Conservation (phyloP, 139 green algal genomes). For the Astrephomene gubernaculifera region DNA sequence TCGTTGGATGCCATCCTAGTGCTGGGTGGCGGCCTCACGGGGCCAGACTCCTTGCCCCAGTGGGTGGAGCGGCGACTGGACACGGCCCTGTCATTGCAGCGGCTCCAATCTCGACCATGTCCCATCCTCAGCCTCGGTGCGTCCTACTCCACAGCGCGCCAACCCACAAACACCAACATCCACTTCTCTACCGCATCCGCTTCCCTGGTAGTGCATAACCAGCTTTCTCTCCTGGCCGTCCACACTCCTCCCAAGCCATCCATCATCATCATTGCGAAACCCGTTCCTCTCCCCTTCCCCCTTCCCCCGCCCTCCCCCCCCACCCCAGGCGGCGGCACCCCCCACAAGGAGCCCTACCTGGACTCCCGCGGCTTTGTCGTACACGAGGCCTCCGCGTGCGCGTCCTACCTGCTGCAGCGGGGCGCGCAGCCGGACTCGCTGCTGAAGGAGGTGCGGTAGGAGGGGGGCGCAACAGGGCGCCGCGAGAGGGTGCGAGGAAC, state of each 20-base stretch:
- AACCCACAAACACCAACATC: too few species aligned
- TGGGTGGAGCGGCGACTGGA: conserved; percentile 41
- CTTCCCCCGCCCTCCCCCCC: neutral
- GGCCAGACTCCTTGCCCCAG: neutral
- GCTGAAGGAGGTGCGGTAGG: conserved; percentile 16
- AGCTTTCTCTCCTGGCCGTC: too few species aligned
- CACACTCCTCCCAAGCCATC: too few species aligned
- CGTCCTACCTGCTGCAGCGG: neutral
- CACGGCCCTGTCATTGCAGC: conserved; percentile 14
- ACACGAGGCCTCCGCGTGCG: conserved; percentile 67
- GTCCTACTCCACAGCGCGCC: too few species aligned
- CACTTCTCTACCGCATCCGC: too few species aligned
- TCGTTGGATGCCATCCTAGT: conserved; percentile 32
- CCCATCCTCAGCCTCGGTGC: neutral
- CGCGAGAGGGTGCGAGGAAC: too few species aligned
- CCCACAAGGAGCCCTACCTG: conserved; percentile 84
- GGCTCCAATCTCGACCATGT: neutral
- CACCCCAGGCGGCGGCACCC: conserved; percentile 74
- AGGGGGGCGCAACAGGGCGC: too few species aligned
- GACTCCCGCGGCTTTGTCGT: conserved; percentile 69
- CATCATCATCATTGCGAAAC: too few species aligned
- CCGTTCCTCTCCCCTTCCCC: neutral
- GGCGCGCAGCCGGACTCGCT: neutral
- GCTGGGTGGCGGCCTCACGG: conserved; percentile 29
- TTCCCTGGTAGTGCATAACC: too few species aligned